These are phyloP conservation scores for Gyromitra esculenta DNA, from an alignment of 2,329 filamentous ascomycete genomes.

Conservation along the genomic window DNA sequence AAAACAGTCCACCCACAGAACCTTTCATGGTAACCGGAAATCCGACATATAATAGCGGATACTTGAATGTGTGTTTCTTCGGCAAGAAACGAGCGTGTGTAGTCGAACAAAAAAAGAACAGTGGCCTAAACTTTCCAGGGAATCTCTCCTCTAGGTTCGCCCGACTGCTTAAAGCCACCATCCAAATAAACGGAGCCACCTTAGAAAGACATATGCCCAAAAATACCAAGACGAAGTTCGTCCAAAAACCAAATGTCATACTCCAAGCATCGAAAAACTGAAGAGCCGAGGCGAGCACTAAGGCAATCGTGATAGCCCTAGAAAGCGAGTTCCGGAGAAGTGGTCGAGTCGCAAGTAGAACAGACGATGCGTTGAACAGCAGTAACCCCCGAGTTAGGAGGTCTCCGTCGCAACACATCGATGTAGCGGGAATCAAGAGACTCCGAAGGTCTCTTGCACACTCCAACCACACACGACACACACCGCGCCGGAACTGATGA, in stretches of 20 bases:
- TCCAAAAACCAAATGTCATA: conserved; percentile 49
- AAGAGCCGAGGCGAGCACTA: conserved; percentile 39
- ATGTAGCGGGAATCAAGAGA: conserved; percentile 49
- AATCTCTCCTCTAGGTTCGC: conserved; percentile 42
- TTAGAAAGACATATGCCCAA: conserved; percentile 43
- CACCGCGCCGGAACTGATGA: conserved; percentile 44
- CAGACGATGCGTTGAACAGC: conserved; percentile 50
- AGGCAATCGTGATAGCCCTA: conserved; percentile 22
- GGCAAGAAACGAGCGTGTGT: conserved; percentile 75
- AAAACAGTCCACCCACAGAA: conserved; percentile 68
- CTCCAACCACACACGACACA: conserved; percentile 49
- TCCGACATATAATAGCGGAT: conserved; percentile 76
- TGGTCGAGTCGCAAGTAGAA: conserved; percentile 44
- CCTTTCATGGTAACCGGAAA: conserved; percentile 73
- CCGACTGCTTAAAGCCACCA: conserved; percentile 37
- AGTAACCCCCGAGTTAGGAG: conserved; percentile 52
- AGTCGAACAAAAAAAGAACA: conserved; percentile 73
- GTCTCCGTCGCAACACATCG: conserved; percentile 51
- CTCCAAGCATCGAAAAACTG: conserved; percentile 44
- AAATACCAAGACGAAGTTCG: conserved; percentile 44
- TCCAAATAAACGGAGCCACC: conserved; percentile 47
- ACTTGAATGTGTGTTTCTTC: conserved; percentile 73
- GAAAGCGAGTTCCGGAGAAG: conserved; percentile 36
- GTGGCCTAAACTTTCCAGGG: conserved; percentile 59
- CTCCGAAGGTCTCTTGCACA: conserved; percentile 47